These are phyloP conservation scores for Stachybotrys chlorohalonatus DNA, from an alignment of 2,329 filamentous ascomycete species.

Conservation along the genomic window DNA sequence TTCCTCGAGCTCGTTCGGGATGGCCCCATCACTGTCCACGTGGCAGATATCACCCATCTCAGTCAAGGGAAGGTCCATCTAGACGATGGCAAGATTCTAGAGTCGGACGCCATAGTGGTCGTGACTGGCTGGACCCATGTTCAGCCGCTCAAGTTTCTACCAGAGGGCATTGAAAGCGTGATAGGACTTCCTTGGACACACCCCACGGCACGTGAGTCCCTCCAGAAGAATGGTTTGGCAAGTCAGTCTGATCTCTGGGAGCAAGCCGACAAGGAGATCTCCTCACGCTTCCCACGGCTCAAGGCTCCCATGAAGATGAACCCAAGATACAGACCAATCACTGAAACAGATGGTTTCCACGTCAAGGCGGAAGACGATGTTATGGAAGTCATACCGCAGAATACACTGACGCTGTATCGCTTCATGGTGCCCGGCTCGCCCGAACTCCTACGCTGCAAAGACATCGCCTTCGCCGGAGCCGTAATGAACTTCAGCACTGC, in stretches of 20 bases:
- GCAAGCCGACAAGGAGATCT: slow-evolving; percentile 39
- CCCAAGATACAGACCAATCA: slow-evolving; percentile 26
- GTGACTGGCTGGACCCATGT: slow-evolving; percentile 50
- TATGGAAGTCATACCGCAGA: slow-evolving; percentile 22
- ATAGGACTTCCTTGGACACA: not conserved
- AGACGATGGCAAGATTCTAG: not conserved
- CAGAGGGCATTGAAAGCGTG: slow-evolving; percentile 19
- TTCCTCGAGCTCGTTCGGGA: slow-evolving; percentile 46
- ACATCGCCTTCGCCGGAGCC: slow-evolving; percentile 35
- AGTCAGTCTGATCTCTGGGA: not conserved
- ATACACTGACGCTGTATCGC: slow-evolving; percentile 26
- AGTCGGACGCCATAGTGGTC: slow-evolving; percentile 21
- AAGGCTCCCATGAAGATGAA: slow-evolving; percentile 38
- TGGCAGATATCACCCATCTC: slow-evolving; percentile 37
- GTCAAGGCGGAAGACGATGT: not conserved
- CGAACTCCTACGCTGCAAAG: slow-evolving; percentile 18
- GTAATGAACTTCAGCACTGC: slow-evolving; percentile 30
- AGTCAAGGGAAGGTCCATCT: slow-evolving; percentile 24
- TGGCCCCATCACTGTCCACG: slow-evolving; percentile 42
- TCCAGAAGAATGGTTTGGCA: not conserved
- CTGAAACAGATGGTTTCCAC: not conserved
- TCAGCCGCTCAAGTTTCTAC: slow-evolving; percentile 31
- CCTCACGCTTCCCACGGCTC: slow-evolving; percentile 40
- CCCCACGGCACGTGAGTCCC: not conserved
- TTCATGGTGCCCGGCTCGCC: slow-evolving; percentile 28